Evolutionary conservation across 169 alveolate genomes (phyloP).

Genomic region (Eimeria sp.): DNA sequence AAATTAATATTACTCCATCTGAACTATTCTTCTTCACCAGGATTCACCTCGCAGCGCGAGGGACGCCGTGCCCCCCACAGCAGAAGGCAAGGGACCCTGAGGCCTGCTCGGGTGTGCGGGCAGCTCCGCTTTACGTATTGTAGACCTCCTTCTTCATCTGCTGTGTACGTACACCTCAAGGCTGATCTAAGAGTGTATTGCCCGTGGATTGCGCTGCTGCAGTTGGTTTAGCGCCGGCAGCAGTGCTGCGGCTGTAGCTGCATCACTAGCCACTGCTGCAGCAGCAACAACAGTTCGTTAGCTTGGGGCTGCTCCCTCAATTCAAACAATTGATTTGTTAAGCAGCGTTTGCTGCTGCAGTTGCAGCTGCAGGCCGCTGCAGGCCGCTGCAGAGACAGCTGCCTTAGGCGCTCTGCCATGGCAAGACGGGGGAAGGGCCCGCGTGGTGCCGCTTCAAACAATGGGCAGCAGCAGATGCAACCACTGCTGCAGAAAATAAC

Average conservation of each 20-base stretch:
- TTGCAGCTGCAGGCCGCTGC: slow-evolving; percentile 45
- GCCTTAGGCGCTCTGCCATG: background rate
- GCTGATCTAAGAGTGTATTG: background rate
- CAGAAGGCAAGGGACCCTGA: slow-evolving; percentile 70
- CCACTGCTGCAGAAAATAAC: slow-evolving; percentile 33
- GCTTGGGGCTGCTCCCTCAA: background rate
- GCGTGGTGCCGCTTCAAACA: slow-evolving; percentile 28
- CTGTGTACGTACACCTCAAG: slow-evolving; percentile 32
- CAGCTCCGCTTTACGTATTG: slow-evolving; percentile 7
- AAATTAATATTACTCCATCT: background rate
- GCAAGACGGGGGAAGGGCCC: slow-evolving; percentile 69
- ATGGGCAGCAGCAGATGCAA: slow-evolving; percentile 26
- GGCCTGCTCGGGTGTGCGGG: slow-evolving; percentile 60
- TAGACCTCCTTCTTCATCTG: background rate
- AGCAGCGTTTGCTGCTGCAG: slow-evolving; percentile 31
- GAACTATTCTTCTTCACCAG: background rate
- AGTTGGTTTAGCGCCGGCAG: slow-evolving; percentile 27
- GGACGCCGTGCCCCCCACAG: slow-evolving; percentile 64
- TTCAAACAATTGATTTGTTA: background rate
- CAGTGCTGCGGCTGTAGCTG: slow-evolving; percentile 48
- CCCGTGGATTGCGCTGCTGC: slow-evolving; percentile 28
- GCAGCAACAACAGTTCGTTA: slow-evolving; percentile 40
- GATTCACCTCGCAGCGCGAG: slow-evolving; percentile 23
- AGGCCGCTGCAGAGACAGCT: background rate
- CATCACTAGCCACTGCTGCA: slow-evolving; percentile 69